phyloP scores from a whole-genome alignment of 208 protist species.

The Histomonas meleagridis region DNA sequence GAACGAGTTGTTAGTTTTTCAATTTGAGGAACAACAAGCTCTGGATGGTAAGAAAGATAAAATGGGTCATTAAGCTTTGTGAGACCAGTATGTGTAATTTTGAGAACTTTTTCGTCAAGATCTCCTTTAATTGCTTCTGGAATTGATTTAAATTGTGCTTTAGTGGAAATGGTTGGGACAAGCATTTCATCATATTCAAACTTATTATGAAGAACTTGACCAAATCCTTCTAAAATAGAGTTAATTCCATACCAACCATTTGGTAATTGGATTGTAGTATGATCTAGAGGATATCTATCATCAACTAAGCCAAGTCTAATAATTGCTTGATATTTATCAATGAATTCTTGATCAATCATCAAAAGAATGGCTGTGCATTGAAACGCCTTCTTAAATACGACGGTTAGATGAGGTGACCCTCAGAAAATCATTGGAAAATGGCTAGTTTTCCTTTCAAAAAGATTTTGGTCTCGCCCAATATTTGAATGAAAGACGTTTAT shows the following conservation, averaged over 20 bases:
- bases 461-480: no score
- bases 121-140: background rate
- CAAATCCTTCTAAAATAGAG: background rate
- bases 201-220: background rate
- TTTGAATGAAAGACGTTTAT: no score
- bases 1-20: background rate
- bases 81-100: slow-evolving; percentile 11
- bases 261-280: background rate
- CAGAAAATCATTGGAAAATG: no score
- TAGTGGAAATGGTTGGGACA: background rate
- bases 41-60: background rate
- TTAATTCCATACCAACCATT: slow-evolving; percentile 23
- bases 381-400: no score
- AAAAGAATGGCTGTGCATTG: no score
- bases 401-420: no score
- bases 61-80: background rate
- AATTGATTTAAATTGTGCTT: background rate
- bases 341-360: no score
- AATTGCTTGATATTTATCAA: background rate
- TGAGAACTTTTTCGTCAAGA: background rate
- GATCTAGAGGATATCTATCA: background rate
- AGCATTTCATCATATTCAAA: background rate
- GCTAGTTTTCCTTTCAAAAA: no score
- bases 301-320: background rate
- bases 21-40: background rate